Evolutionary conservation across 129 eudicot genomes (phyloP).

Genomic region (Arctium minus): DNA sequence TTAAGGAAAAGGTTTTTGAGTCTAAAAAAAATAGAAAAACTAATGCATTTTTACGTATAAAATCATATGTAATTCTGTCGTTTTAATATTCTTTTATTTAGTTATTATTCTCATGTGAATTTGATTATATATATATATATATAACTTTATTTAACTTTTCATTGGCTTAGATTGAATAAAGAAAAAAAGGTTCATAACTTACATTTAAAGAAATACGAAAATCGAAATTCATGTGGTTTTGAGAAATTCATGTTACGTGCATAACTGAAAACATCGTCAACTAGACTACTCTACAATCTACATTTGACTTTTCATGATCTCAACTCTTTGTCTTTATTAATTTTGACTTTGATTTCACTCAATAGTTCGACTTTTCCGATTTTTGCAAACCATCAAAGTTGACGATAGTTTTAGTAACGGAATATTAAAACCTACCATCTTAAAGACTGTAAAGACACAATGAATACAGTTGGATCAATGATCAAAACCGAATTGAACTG

Average conservation of each 20-base stretch:
- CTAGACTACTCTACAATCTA: not conserved
- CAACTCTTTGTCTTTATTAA: not conserved
- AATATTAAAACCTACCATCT: not conserved
- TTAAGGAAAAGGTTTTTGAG: too few species aligned
- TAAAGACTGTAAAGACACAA: not conserved
- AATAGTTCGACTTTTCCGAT: not conserved
- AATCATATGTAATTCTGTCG: too few species aligned
- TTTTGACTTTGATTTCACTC: not conserved
- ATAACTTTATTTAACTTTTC: too few species aligned
- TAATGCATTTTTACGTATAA: too few species aligned
- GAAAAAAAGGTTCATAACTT: not conserved
- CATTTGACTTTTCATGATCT: not conserved
- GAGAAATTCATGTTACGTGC: not conserved
- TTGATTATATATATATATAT: too few species aligned
- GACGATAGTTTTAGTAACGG: not conserved
- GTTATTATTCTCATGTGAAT: too few species aligned
- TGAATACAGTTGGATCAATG: not conserved
- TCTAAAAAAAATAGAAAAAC: too few species aligned
- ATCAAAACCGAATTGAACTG: not conserved
- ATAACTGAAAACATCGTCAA: not conserved
- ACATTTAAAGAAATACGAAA: not conserved
- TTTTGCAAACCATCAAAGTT: not conserved
- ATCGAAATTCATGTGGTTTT: not conserved
- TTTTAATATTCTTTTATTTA: too few species aligned
- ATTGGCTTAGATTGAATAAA: not conserved